phyloP scores from a whole-genome alignment of 2,329 filamentous ascomycete genomes.

The Talaromyces marneffei region DNA sequence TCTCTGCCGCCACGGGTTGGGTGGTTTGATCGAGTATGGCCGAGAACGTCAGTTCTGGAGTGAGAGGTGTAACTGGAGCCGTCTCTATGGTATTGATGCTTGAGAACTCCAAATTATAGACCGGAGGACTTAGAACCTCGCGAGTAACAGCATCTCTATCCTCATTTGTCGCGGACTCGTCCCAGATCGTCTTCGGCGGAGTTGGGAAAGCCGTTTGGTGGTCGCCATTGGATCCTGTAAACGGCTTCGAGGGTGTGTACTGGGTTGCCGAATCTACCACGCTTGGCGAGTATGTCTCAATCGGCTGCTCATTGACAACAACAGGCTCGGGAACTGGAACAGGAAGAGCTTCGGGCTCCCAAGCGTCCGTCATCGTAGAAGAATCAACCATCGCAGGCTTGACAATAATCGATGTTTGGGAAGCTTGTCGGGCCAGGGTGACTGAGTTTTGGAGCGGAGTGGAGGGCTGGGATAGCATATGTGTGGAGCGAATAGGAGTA shows the following conservation, averaged over 20 bases:
- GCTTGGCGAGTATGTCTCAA: constrained; percentile 19
- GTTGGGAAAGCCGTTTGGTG: constrained; percentile 29
- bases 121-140: constrained; percentile 18
- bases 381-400: constrained; percentile 52
- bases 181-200: constrained; percentile 39
- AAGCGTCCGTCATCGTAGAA: constrained; percentile 58
- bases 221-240: constrained; percentile 21
- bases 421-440: constrained; percentile 28
- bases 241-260: constrained; percentile 34
- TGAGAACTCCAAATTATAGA: constrained; percentile 27
- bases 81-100: constrained; percentile 31
- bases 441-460: constrained; percentile 33
- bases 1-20: constrained; percentile 15
- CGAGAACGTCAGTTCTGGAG: constrained; percentile 31
- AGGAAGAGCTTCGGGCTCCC: constrained; percentile 31
- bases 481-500: constrained; percentile 29
- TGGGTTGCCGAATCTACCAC: constrained; percentile 39
- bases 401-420: constrained; percentile 23
- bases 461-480: constrained; percentile 32
- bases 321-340: background rate
- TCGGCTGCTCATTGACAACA: background rate
- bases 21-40: constrained; percentile 9
- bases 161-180: constrained; percentile 22
- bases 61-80: constrained; percentile 38
- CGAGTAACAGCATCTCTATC: constrained; percentile 12